Evolutionary conservation across 2,329 filamentous ascomycete species (phyloP), one percentile per base, ranked within the genome.

Genomic region (Verticillium nubilum): DNA sequence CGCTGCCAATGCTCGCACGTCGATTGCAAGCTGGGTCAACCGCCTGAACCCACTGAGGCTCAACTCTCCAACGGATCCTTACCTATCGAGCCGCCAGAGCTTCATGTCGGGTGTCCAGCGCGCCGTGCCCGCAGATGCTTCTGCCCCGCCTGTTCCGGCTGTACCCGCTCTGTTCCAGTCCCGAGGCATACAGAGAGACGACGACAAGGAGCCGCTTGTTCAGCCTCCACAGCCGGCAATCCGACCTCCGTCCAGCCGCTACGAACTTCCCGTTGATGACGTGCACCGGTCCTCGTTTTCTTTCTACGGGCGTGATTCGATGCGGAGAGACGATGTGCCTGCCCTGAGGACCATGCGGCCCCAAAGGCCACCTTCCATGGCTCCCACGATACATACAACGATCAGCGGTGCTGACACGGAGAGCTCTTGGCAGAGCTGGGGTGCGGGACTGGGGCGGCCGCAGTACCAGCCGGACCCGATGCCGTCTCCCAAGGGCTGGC

Each of bases 1-100:
- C 19, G 42, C 35, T 17, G 35, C 42, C n/a, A 50, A 50, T 19
- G 42, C 42, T 10, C 42, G 42, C 42, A 50, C 42, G 47, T 67
- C 65, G 17, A 62, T 67, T 54, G 66, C 66, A n/a, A 67, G 65
- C 62, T 67, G 65, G 65, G 60, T 68, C 27, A 58, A 66, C 10
- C 63, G 64, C n/a, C 64, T 67, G 60, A 66, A 68, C 47, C 66
- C 66, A 29, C 62, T 68, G 29, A 61, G 64, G 33, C 54, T 67
- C 27, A 68, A 68, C 54, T 63, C 65, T 23, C n/a, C n/a, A 50
- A 10, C n/a, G 5, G 42, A 25, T 4, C 1, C 42, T 7, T 50
- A 23, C 42, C 42, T 23, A 19, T 25, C n/a, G 25, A 23, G 42
- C 19, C 42, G 42, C 13, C 17, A 50, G 42, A 50, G 42, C 19